Base-by-base conservation (phyloP, 164 flowering plant genomes). In the Echeveria elegans region DNA sequence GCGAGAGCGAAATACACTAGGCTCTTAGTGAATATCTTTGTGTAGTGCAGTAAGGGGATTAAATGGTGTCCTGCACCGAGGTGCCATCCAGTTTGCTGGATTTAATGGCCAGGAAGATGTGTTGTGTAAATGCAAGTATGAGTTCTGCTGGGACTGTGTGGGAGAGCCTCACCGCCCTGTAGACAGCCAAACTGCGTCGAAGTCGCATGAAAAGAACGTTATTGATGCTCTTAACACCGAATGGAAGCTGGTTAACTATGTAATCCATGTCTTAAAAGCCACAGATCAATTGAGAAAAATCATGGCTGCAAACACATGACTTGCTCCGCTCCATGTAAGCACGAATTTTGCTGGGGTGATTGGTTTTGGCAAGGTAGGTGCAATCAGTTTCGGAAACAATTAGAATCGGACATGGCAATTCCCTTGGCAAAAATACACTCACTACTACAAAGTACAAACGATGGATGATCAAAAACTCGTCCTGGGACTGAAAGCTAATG, bases 371-470 rank as follows among this genome's bases (percentile, higher is more conserved):
- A n/a, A n/a, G n/a, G n/a, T n/a, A n/a, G n/a, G n/a, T 61, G 14
- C 36, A 30, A 28, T 8, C 7, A 11, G 4, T 43, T 43, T 12
- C 15, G 1, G 9, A 9, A n/a, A 16, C 5, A 18, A 29, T 8
- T 2, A 30, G 38, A 29, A n/a, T n/a, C n/a, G n/a, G n/a, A n/a
- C n/a, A n/a, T n/a, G n/a, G n/a, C n/a, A n/a, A n/a, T n/a, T 15
- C 64, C 1, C 1, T 28, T 28, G 18, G 36, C 29, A 30, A 30
- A 31, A 36, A 61, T 61, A 61, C 36, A 61, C 4, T 29, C 64
- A 61, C n/a, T 61, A 26, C 64, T 61, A 61, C 38, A n/a, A n/a
- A n/a, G n/a, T n/a, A n/a, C n/a, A 10, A 61, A 6, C 64, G 64
- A 11, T 61, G 64, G 64, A n/a, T n/a, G 21, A 61, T 2, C 34